Evolutionary conservation across 352 stramenopile genomes (phyloP), one percentile per base, ranked within the genome.

Genomic region (Pythium diclinum): DNA sequence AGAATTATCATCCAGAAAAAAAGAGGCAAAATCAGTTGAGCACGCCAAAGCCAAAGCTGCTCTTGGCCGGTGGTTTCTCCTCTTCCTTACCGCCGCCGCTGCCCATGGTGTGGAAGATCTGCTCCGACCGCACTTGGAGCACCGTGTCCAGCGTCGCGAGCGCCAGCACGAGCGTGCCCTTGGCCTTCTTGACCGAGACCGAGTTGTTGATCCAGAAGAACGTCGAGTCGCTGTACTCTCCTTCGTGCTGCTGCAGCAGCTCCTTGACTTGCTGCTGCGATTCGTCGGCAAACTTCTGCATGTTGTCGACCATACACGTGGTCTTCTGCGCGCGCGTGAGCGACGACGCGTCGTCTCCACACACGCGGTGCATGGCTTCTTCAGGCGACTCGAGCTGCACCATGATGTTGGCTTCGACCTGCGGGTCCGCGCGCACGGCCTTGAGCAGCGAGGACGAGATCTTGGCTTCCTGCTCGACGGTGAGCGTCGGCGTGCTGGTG

Each of bases 131-230:
- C 46, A 89, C 78, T 36, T 63, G 54, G 47, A 76, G 44, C 16
- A 89, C 78, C 28, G 55, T 67, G n/a, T 83, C 72, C 33, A 89
- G 56, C 42, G 60, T 59, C 17, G 78, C 69, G 2, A 89, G 70
- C 49, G 60, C 68, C 40, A 78, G 16, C 30, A 87, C 60, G 6
- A 89, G 66, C 44, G 73, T 64, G 14, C 59, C 61, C 14, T 70
- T 63, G 1, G 72, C 76, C 28, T 75, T 69, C 52, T 77, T 75
- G n/a, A 89, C 63, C 8, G 72, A 74, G 16, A 87, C 77, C 30
- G 78, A 85, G 64, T 85, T 87, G 74, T 80, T 78, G 68, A 89
- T 89, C 81, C 81, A 89, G 55, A 89, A 72, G 46, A 82, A 87
- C 55, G 55, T 65, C 53, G 70, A 68, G 61, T 68, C 64, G 34